These are phyloP conservation scores for Xylariomycetidae sp. DNA, from an alignment of 2,329 filamentous ascomycete species.

Conservation along the genomic window DNA sequence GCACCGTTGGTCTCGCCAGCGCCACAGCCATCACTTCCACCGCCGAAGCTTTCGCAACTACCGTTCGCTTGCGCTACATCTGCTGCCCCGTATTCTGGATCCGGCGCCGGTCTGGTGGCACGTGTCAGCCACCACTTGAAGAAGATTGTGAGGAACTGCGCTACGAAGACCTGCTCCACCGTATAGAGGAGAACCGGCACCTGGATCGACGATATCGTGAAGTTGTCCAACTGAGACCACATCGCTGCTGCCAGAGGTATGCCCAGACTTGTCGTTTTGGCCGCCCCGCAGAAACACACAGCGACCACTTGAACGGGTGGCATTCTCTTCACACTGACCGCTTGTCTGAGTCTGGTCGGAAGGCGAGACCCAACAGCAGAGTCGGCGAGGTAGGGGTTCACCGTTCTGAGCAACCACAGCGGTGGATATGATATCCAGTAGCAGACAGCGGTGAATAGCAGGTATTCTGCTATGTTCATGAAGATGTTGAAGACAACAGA, in stretches of 20 bases:
- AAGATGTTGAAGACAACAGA: constrained; percentile 63
- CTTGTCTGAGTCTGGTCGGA: constrained; percentile 24
- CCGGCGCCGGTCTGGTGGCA: constrained; percentile 17
- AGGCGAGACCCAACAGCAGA: constrained; percentile 21
- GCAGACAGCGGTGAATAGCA: constrained; percentile 58
- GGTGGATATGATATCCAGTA: constrained; percentile 44
- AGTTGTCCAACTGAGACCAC: constrained; percentile 51
- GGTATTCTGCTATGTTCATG: constrained; percentile 58
- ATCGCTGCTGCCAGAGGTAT: constrained; percentile 64
- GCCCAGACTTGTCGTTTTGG: constrained; percentile 65
- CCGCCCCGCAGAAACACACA: constrained; percentile 66
- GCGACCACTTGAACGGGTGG: constrained; percentile 58
- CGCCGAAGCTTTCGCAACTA: too few species aligned
- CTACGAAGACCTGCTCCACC: constrained; percentile 44
- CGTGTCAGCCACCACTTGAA: constrained; percentile 40
- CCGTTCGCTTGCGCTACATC: too few species aligned
- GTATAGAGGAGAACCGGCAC: constrained; percentile 59
- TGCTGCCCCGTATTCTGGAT: constrained; percentile 15
- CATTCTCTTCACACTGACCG: constrained; percentile 45
- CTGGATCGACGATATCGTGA: constrained; percentile 52
- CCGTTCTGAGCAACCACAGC: constrained; percentile 19
- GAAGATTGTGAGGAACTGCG: constrained; percentile 28
- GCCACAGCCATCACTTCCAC: too few species aligned
- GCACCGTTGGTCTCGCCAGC: too few species aligned
- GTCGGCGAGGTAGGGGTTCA: constrained; percentile 30